Evolutionary conservation across 306 rosid genomes (phyloP).

Genomic region (Luffa aegyptiaca): DNA sequence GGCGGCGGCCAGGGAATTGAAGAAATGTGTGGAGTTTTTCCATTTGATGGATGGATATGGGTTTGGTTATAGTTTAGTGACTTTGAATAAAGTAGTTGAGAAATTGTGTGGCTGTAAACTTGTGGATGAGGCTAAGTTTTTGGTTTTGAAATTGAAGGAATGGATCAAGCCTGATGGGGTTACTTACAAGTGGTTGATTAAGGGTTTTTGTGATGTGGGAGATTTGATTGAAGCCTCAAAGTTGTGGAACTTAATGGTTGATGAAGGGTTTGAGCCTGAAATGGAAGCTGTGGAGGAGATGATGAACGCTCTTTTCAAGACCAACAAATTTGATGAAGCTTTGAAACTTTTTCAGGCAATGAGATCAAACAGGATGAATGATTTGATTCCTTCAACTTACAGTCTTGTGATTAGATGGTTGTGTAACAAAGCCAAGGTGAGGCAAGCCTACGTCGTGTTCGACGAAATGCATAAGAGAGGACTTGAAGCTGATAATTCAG

Average conservation of each 20-base stretch:
- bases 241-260: conserved; percentile 77
- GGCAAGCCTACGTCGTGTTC: conserved; percentile 30
- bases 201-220: conserved; percentile 59
- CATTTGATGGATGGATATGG: conserved; percentile 55
- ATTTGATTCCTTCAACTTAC: conserved; percentile 45
- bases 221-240: conserved; percentile 68
- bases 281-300: conserved; percentile 47
- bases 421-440: conserved; percentile 48
- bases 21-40: conserved; percentile 61
- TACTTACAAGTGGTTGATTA: conserved; percentile 39
- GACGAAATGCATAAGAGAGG: conserved; percentile 69
- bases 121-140: conserved; percentile 53
- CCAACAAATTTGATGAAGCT: conserved; percentile 38
- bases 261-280: conserved; percentile 51
- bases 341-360: conserved; percentile 52
- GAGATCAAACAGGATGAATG: conserved; percentile 52
- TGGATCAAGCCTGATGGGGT: conserved; percentile 36
- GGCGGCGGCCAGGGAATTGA: conserved; percentile 52
- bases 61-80: conserved; percentile 31
- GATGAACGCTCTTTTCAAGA: conserved; percentile 60
- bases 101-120: conserved; percentile 43
- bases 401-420: conserved; percentile 55
- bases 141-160: conserved; percentile 53
- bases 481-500: conserved; percentile 34
- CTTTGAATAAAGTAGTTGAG: conserved; percentile 43